Conservation (phyloP, 148 eudicot species). For the Camellia sinensis region DNA sequence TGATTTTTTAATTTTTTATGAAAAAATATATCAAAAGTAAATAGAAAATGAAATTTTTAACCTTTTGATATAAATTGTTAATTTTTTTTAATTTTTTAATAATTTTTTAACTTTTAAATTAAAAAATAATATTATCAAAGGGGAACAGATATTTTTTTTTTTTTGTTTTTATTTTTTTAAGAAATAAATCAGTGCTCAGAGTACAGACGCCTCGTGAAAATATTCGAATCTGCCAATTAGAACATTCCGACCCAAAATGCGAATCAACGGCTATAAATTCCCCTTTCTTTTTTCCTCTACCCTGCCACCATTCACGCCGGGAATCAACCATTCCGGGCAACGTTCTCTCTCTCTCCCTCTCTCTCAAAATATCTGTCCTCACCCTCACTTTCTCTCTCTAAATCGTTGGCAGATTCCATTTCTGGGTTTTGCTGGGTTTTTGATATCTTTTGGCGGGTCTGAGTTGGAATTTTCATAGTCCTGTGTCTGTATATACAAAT, state of each 20-base stretch:
- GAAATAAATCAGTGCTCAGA: background rate
- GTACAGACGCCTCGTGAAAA: background rate
- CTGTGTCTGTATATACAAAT: conserved; percentile 9
- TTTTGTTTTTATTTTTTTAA: too few species aligned
- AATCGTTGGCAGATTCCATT: background rate
- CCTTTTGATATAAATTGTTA: too few species aligned
- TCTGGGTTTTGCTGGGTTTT: background rate
- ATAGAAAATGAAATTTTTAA: too few species aligned
- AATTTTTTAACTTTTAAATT: too few species aligned
- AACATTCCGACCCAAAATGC: conserved; percentile 32
- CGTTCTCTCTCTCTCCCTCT: background rate
- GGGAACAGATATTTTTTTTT: too few species aligned
- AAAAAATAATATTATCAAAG: too few species aligned
- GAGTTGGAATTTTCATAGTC: background rate
- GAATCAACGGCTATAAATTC: conserved; percentile 10
- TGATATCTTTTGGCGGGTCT: background rate
- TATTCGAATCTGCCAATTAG: conserved; percentile 49
- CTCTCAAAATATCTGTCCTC: conserved; percentile 5
- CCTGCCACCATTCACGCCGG: too few species aligned
- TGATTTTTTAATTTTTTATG: too few species aligned
- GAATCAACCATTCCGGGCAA: too few species aligned
- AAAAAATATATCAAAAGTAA: too few species aligned
- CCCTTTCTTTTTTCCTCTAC: too few species aligned
- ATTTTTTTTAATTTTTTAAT: too few species aligned
- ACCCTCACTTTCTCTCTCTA: background rate